Evolutionary conservation across 2,329 filamentous ascomycete genomes (phyloP).

Genomic region (Grosmannia serpens): DNA sequence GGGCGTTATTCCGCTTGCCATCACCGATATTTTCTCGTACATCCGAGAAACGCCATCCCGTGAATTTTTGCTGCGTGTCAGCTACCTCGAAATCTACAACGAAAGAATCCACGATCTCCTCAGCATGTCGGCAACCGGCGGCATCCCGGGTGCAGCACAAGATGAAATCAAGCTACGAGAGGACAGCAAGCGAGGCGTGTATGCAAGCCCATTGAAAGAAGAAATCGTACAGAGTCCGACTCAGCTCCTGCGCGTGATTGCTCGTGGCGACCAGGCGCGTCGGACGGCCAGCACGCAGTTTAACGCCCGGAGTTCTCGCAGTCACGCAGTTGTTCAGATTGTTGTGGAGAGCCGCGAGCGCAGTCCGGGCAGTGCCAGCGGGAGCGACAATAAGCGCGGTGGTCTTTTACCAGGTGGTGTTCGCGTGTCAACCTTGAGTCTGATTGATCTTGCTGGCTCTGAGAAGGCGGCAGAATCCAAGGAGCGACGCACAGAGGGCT

Average conservation of each 20-base stretch:
- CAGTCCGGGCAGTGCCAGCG: slow-evolving; percentile 40
- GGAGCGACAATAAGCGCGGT: slow-evolving; percentile 52
- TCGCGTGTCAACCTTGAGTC: slow-evolving; percentile 82
- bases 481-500: slow-evolving; percentile 84
- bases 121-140: slow-evolving; percentile 54
- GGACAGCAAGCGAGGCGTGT: slow-evolving; percentile 91
- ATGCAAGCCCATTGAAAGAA: slow-evolving; percentile 90
- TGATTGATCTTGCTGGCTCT: slow-evolving; percentile 94
- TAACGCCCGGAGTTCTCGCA: slow-evolving; percentile 91
- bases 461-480: slow-evolving; percentile 94
- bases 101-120: slow-evolving; percentile 93
- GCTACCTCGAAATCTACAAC: slow-evolving; percentile 98
- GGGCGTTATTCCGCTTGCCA: slow-evolving; percentile 91
- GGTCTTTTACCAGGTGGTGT: slow-evolving; percentile 75
- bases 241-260: slow-evolving; percentile 87
- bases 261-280: slow-evolving; percentile 81
- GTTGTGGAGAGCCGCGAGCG: slow-evolving; percentile 94
- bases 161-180: slow-evolving; percentile 97
- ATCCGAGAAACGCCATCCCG: slow-evolving; percentile 92
- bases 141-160: slow-evolving; percentile 45
- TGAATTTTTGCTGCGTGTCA: slow-evolving; percentile 89
- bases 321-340: slow-evolving; percentile 96
- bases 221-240: slow-evolving; percentile 98
- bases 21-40: slow-evolving; percentile 98
- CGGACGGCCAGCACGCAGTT: slow-evolving; percentile 92